These are phyloP conservation scores for Nidula microcarpa DNA, from an alignment of 768 basidiomycete genomes.

Conservation along the genomic window DNA sequence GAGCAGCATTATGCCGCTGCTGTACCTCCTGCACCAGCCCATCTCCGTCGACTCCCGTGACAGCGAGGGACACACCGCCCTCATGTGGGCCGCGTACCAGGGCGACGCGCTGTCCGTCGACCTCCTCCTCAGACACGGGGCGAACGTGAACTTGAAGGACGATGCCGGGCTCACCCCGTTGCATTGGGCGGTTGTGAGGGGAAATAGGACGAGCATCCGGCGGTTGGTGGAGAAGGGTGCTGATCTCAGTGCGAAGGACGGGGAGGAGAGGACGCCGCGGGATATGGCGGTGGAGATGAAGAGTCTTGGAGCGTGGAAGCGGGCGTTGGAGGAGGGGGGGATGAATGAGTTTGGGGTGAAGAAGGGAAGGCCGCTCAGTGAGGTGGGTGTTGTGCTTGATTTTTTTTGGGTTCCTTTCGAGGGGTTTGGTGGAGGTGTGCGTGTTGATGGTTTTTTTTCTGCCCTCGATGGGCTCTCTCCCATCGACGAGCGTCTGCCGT, in stretches of 20 bases:
- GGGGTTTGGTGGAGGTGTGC: too few relatives aligned
- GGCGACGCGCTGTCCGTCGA: conserved; percentile 96
- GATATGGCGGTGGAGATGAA: conserved; percentile 97
- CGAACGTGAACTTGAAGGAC: conserved; percentile 73
- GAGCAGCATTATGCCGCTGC: conserved; percentile 88
- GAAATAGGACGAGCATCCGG: conserved; percentile 85
- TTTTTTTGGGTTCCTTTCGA: too few relatives aligned
- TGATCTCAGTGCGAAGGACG: conserved; percentile 77
- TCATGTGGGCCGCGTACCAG: conserved; percentile 99
- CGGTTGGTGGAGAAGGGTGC: conserved; percentile 84
- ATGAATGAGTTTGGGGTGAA: conserved; percentile 72
- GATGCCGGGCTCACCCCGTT: conserved; percentile 82
- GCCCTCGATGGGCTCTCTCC: too few relatives aligned
- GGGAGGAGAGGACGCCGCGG: conserved; percentile 79
- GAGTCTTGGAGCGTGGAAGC: conserved; percentile 85
- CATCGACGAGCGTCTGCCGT: too few relatives aligned
- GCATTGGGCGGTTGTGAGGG: conserved; percentile 97
- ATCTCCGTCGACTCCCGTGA: conserved; percentile 90
- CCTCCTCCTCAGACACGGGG: conserved; percentile 82
- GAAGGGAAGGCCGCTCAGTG: conserved; percentile 64
- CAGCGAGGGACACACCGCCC: conserved; percentile 86
- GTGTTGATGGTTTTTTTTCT: too few relatives aligned
- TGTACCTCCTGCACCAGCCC: conserved; percentile 91
- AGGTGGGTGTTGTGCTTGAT: conserved; percentile 34
- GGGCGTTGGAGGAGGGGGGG: conserved; percentile 85